Conservation (phyloP, 306 rosid genomes). For the Nissolia schottii region DNA sequence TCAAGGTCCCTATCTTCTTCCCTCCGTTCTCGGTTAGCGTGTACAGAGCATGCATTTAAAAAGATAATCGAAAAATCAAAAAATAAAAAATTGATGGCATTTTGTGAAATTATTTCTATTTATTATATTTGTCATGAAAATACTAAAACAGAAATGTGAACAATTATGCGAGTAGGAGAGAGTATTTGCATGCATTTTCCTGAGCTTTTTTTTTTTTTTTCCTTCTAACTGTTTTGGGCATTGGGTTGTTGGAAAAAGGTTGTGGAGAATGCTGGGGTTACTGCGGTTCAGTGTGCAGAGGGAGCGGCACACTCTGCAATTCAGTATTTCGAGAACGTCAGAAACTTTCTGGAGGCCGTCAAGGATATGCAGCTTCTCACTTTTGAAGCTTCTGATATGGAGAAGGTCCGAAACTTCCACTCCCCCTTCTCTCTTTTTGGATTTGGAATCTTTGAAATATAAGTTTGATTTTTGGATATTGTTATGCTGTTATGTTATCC, state of each 20-base stretch:
- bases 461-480: background rate
- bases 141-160: too few relatives aligned
- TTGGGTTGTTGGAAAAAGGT: conserved; percentile 41
- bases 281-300: conserved; percentile 66
- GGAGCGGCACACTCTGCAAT: conserved; percentile 98
- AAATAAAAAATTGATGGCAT: too few relatives aligned
- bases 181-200: background rate
- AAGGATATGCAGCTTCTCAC: conserved; percentile 85
- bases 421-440: background rate
- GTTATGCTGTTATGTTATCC: too few relatives aligned
- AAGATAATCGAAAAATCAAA: too few relatives aligned
- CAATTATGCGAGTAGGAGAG: too few relatives aligned
- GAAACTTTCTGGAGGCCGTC: conserved; percentile 95
- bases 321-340: conserved; percentile 96
- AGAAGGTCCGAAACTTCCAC: conserved; percentile 51
- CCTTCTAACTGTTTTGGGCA: background rate
- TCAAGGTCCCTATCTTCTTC: conserved; percentile 43
- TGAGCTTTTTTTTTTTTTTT: background rate
- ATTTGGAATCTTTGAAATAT: background rate
- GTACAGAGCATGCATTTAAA: too few relatives aligned
- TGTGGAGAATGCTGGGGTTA: conserved; percentile 71
- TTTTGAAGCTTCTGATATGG: conserved; percentile 93
- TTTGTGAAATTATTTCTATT: too few relatives aligned
- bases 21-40: background rate
- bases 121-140: too few relatives aligned